phyloP scores from a whole-genome alignment of 768 basidiomycete species.

The Mycena venus region DNA sequence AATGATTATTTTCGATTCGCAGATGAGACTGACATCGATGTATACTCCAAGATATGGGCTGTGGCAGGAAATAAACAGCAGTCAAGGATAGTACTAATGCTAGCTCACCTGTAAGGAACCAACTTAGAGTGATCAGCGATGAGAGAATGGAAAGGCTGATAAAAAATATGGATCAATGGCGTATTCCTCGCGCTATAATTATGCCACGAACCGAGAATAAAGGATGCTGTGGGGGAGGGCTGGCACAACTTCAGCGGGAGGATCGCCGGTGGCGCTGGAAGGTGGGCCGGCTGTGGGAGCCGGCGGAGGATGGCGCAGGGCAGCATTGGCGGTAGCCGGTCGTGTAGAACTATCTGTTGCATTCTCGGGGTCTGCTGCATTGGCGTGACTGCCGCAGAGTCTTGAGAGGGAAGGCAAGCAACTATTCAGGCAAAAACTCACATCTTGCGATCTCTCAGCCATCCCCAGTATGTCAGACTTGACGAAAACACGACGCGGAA shows the following conservation, averaged over 20 bases:
- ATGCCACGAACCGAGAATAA: slow-evolving; percentile 55
- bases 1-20: too few relatives aligned
- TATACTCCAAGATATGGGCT: slow-evolving; percentile 85
- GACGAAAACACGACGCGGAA: slow-evolving; percentile 59
- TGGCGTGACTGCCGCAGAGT: slow-evolving; percentile 14
- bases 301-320: neutral
- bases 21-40: too few relatives aligned
- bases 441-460: slow-evolving; percentile 47
- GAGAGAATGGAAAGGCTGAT: slow-evolving; percentile 53
- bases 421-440: slow-evolving; percentile 31
- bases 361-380: slow-evolving; percentile 23
- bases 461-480: slow-evolving; percentile 65
- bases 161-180: slow-evolving; percentile 14
- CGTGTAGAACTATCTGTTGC: neutral
- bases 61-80: neutral
- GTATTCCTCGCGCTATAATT: slow-evolving; percentile 43
- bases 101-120: slow-evolving; percentile 72
- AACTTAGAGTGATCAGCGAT: slow-evolving; percentile 80
- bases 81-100: neutral
- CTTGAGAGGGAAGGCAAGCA: neutral
- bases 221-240: slow-evolving; percentile 43
- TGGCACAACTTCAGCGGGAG: slow-evolving; percentile 37
- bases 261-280: neutral
- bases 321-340: neutral
- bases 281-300: neutral